phyloP scores from a whole-genome alignment of 1,139 yeast genomes.

The Meyerozyma athensensis region DNA sequence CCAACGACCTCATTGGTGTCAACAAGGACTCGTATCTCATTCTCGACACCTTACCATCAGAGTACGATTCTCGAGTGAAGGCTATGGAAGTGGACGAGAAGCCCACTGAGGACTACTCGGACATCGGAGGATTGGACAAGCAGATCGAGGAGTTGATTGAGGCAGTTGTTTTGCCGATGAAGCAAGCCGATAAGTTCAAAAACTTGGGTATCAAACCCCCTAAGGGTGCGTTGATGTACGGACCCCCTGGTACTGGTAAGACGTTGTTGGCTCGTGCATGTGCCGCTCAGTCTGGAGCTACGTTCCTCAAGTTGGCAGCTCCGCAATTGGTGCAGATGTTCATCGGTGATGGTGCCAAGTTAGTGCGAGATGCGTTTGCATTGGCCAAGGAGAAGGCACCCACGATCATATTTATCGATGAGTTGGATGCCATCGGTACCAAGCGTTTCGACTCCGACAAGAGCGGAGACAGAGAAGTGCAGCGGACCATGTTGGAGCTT shows the following conservation, averaged over 20 bases:
- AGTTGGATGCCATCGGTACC: slow-evolving; percentile 97
- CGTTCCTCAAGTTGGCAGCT: slow-evolving; percentile 92
- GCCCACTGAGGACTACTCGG: slow-evolving; percentile 94
- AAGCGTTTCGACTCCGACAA: slow-evolving; percentile 97
- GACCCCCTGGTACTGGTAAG: slow-evolving; percentile 99
- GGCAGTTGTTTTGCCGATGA: slow-evolving; percentile 98
- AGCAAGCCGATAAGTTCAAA: slow-evolving; percentile 94
- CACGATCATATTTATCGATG: slow-evolving; percentile 94
- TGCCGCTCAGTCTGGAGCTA: slow-evolving; percentile 99
- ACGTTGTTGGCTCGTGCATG: slow-evolving; percentile 96
- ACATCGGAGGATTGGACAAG: slow-evolving; percentile 96
- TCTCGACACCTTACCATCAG: slow-evolving; percentile 92
- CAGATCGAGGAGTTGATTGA: slow-evolving; percentile 97
- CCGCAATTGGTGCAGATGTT: slow-evolving; percentile 99
- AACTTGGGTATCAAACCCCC: slow-evolving; percentile 94
- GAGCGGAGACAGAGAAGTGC: slow-evolving; percentile 98
- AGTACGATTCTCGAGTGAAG: slow-evolving; percentile 94
- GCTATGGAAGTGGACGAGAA: slow-evolving; percentile 99
- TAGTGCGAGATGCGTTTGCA: slow-evolving; percentile 98
- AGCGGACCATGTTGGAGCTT: slow-evolving; percentile 97
- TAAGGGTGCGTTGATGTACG: slow-evolving; percentile 97
- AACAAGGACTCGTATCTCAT: slow-evolving; percentile 94
- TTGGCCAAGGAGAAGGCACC: slow-evolving; percentile 98
- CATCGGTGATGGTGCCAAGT: slow-evolving; percentile 98
- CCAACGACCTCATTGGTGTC: slow-evolving; percentile 96